Evolutionary conservation across 768 basidiomycete species (phyloP).

Genomic region (Phallus indusiatus): DNA sequence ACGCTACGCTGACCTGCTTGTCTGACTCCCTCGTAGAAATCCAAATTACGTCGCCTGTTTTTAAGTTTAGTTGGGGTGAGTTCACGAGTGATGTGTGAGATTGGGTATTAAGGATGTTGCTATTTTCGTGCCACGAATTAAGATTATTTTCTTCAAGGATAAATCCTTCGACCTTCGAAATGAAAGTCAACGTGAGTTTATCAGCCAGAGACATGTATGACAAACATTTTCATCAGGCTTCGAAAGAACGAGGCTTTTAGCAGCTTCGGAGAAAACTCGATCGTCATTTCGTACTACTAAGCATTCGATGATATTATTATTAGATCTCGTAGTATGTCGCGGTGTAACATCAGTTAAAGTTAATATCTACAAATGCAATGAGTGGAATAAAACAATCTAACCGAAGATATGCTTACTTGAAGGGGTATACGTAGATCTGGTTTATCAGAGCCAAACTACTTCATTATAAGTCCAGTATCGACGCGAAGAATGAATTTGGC

Average conservation of each 20-base stretch:
- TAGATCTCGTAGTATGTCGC: slow-evolving; percentile 10
- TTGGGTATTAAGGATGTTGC: not conserved
- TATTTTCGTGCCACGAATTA: not conserved
- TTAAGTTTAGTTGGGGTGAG: not conserved
- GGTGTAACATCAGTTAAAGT: slow-evolving; percentile 3
- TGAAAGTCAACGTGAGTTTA: not conserved
- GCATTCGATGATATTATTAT: slow-evolving; percentile 23
- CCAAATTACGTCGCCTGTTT: slow-evolving; percentile 49
- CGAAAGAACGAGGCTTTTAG: not conserved
- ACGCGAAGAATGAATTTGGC: not conserved
- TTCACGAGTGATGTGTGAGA: not conserved
- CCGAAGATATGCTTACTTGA: slow-evolving; percentile 50
- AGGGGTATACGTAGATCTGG: slow-evolving; percentile 85
- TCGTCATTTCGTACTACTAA: slow-evolving; percentile 23
- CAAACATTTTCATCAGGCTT: not conserved
- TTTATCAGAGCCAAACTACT: slow-evolving; percentile 4
- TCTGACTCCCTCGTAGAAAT: slow-evolving; percentile 26
- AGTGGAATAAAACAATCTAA: not conserved
- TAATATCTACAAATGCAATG: not conserved
- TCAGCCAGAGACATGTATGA: not conserved
- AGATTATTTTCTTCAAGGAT: not conserved
- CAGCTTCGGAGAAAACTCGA: not conserved
- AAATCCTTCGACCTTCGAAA: not conserved
- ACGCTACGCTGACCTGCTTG: not conserved
- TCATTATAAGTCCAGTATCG: not conserved